Evolutionary conservation across 306 rosid genomes (phyloP), one percentile per base, ranked within the genome.

Genomic region (Rosa multiflora): DNA sequence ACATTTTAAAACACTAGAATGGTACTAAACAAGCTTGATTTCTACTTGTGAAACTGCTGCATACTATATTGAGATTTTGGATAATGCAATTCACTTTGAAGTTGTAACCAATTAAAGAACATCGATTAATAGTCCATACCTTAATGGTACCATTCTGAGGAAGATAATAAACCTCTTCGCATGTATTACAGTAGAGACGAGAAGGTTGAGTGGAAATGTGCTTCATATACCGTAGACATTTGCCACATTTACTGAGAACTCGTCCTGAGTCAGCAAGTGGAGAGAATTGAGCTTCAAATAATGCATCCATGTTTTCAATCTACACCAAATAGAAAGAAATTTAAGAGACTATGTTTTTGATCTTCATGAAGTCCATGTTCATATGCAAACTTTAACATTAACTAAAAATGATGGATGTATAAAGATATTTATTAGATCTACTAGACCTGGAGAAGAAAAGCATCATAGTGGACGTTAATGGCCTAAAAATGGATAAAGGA

Each of bases 271-370:
- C 97, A 44, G 90, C 85, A 44, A 94, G 95, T 11, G 92, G 83
- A 66, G 99, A 94, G 85, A 94, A 94, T 58, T 94, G 99, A 26
- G 97, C 97, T 85, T 94, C 99, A 83, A 94, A 94, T 77, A 94
- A 80, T 66, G 95, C 93, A 91, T 94, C 97, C 99, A 94, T 94
- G 77, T 90, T 90, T 77, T 92, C 99, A 80, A 94, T 92, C 99
- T 94, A 94, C 76, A 80, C 73, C 79, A 87, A 62, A 73, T 63
- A 84, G 73, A 76, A 79, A 78, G 70, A 55, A 64, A 56, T 10
- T 43, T 11, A 53, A 9, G 10, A 43, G 20, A 44, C 21, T 9
- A 64, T 23, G 70, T 35, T 69, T 15, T 4, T 20, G 10, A 56
- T 26, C 8, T 7, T 23, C 23, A 68, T 43, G 69, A 44, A 10